phyloP scores from a whole-genome alignment of 306 rosid genomes.

The Coriaria nepalensis region DNA sequence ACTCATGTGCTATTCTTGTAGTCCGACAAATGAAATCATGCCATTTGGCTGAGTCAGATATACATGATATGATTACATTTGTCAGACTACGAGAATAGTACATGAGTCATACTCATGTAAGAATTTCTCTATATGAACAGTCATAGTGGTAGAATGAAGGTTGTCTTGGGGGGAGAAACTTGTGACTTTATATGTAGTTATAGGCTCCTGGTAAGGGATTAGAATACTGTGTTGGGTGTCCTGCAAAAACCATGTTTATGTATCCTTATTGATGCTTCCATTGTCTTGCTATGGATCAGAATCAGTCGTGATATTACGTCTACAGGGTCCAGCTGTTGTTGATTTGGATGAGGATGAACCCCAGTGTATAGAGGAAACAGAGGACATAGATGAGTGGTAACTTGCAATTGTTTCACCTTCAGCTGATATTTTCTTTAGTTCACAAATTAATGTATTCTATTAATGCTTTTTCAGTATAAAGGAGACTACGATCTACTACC shows the following conservation, averaged over 20 bases:
- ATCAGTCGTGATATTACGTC: conserved; percentile 6
- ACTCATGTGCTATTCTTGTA: too few species aligned
- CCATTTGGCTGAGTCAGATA: too few species aligned
- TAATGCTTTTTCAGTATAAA: conserved; percentile 46
- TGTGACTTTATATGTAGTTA: neutral
- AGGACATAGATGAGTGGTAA: conserved; percentile 45
- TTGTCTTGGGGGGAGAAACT: neutral
- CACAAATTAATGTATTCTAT: neutral
- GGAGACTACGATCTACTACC: conserved; percentile 65
- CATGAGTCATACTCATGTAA: too few species aligned
- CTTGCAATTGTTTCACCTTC: too few species aligned
- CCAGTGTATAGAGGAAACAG: conserved; percentile 23
- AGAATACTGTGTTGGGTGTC: too few species aligned
- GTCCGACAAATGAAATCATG: too few species aligned
- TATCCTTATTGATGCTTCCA: neutral
- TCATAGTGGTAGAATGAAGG: too few species aligned
- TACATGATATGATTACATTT: too few species aligned
- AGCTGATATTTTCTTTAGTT: conserved; percentile 5
- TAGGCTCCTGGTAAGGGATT: too few species aligned
- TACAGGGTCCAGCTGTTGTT: conserved; percentile 55
- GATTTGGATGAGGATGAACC: conserved; percentile 66
- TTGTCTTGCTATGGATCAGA: conserved; percentile 1
- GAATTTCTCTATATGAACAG: too few species aligned
- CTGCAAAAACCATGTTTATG: neutral
- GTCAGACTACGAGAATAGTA: too few species aligned